phyloP scores from a whole-genome alignment of 257 asterid species.

The Solanum rostratum region DNA sequence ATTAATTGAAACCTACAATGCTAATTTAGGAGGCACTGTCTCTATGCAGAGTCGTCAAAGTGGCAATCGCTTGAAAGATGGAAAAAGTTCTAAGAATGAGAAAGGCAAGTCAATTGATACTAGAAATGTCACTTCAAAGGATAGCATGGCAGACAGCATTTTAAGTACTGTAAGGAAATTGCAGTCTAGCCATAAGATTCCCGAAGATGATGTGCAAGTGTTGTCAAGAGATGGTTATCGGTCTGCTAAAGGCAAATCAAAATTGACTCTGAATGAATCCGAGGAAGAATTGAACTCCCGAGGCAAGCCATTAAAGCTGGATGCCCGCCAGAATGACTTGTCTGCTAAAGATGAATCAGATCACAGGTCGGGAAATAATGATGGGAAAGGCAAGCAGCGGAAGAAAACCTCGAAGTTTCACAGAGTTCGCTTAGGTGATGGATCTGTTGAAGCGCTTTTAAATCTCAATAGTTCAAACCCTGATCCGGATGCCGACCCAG shows the following conservation, averaged over 20 bases:
- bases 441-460: conserved; percentile 42
- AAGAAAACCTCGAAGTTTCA: conserved; percentile 82
- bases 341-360: conserved; percentile 21
- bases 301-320: conserved; percentile 20
- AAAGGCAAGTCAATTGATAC: conserved; percentile 42
- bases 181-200: conserved; percentile 41
- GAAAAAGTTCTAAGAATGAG: conserved; percentile 36
- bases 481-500: conserved; percentile 46
- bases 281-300: conserved; percentile 10
- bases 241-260: conserved; percentile 42
- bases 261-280: conserved; percentile 20
- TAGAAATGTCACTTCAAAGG: conserved; percentile 26
- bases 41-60: conserved; percentile 24
- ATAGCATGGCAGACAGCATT: conserved; percentile 37
- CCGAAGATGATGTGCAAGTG: conserved; percentile 62
- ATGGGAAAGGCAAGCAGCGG: conserved; percentile 54
- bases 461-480: conserved; percentile 32
- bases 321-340: conserved; percentile 17
- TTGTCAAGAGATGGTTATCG: conserved; percentile 86
- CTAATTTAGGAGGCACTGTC: conserved; percentile 20
- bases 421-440: conserved; percentile 80
- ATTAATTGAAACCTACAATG: conserved; percentile 64
- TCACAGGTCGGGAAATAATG: conserved; percentile 27
- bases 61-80: conserved; percentile 17
- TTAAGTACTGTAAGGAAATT: conserved; percentile 46